Evolutionary conservation across 176 grass and related monocot species (phyloP).

Genomic region (Aegilops longissima): DNA sequence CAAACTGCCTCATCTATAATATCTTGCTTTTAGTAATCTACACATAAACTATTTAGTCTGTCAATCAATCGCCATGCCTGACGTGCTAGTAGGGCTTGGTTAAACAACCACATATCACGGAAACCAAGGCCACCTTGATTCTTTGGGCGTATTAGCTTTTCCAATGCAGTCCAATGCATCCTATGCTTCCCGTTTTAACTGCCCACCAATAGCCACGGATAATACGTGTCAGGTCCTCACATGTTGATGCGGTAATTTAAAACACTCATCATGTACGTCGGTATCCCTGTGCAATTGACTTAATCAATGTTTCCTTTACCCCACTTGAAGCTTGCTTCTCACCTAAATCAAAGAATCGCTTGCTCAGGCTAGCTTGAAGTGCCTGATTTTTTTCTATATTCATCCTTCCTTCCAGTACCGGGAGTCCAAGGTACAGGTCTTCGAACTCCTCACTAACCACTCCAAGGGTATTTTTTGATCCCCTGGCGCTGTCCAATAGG

Average conservation of each 20-base stretch:
- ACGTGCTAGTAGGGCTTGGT: no score
- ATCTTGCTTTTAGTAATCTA: no score
- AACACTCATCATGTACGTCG: background rate
- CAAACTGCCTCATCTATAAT: no score
- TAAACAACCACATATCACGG: no score
- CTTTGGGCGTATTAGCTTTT: no score
- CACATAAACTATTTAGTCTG: no score
- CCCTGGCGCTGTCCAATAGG: no score
- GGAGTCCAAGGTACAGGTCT: background rate
- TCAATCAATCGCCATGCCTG: no score
- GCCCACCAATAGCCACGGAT: background rate
- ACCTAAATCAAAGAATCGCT: background rate
- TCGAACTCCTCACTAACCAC: background rate
- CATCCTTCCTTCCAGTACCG: background rate
- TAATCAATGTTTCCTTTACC: background rate
- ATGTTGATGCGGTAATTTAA: background rate
- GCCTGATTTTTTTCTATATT: background rate
- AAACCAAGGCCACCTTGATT: no score
- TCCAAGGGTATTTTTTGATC: no score
- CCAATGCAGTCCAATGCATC: background rate
- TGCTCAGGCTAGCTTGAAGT: background rate
- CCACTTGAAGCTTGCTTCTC: background rate
- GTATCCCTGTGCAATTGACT: background rate
- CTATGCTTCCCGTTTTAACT: background rate
- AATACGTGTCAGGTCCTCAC: background rate